Base-by-base conservation (phyloP, 352 stramenopile genomes). In the Phytopythium litorale region DNA sequence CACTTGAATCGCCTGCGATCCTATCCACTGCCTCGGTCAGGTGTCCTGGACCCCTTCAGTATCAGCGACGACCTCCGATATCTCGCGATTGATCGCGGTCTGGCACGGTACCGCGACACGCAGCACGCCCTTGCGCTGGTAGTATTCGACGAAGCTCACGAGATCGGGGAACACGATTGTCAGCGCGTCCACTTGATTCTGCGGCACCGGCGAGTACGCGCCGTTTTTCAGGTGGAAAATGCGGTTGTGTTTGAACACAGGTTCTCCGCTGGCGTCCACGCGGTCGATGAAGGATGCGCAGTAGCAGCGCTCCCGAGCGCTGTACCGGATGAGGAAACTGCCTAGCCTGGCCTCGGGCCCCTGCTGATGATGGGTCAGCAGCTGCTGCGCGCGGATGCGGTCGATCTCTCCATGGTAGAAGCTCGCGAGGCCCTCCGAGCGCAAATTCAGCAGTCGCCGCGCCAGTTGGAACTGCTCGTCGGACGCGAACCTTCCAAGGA, bases 351-450 rank as follows among this genome's bases (percentile, higher is more conserved):
- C 25, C 25, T n/a, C n/a, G n/a, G n/a, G 35, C 2, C 35, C 37
- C 8, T 15, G 40, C 19, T 25, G 23, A 19, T 42, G 37, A n/a
- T 67, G 60, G 19, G 65, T 9, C 32, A 92, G 54, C 53, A 92
- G 67, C 40, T 75, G 57, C 40, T 90, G 75, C 2, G 81, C 66
- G 21, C 63, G 70, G 19, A 78, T 76, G 16, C 83, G 83, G 1
- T 81, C 73, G 28, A 92, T 89, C 30, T 88, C 79, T 11, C 83
- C 83, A 48, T 92, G 83, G 71, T 85, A 92, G 67, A 92, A 92
- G 30, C 77, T 88, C 63, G 85, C 79, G 53, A 92, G 68, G 1
- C 83, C 83, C 62, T 87, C 72, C 1, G 71, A 63, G 3, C 81
- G 83, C 42, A 92, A 64, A 13, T 74, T 74, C 16, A 84, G 53